Conservation (phyloP, 2,329 filamentous ascomycete genomes). For the Tympanopsis confertula region DNA sequence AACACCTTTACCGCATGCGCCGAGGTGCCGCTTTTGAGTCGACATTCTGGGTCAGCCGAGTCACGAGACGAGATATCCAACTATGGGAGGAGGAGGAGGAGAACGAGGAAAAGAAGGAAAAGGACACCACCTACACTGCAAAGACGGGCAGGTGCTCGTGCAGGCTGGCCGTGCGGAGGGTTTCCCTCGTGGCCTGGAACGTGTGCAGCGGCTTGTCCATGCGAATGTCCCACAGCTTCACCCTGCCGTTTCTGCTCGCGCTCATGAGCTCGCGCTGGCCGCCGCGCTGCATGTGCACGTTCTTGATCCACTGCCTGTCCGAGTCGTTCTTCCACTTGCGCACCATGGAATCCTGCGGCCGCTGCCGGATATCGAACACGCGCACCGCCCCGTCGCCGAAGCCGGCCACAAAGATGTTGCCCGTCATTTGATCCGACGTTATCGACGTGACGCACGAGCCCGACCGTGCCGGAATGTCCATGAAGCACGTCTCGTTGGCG, state of each 20-base stretch:
- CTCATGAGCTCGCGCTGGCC: conserved; percentile 84
- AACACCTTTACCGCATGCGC: conserved; percentile 82
- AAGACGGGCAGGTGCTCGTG: conserved; percentile 97
- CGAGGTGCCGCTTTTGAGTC: conserved; percentile 61
- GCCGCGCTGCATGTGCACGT: conserved; percentile 91
- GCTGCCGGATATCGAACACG: conserved; percentile 80
- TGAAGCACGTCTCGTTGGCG: conserved; percentile 83
- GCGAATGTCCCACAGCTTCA: conserved; percentile 91
- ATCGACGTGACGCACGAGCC: conserved; percentile 94
- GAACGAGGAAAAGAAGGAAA: conserved; percentile 1
- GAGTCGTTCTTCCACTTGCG: conserved; percentile 90
- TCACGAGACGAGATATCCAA: conserved; percentile 14
- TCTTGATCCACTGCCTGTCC: conserved; percentile 82
- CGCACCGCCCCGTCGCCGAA: conserved; percentile 92
- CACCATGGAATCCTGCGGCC: conserved; percentile 82
- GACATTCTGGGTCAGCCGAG: conserved; percentile 9
- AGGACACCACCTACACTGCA: conserved; percentile 61
- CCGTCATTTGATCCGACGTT: conserved; percentile 95
- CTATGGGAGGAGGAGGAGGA: conserved; percentile 1
- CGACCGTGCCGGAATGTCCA: conserved; percentile 87
- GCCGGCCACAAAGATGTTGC: conserved; percentile 88
- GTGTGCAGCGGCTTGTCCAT: conserved; percentile 68
- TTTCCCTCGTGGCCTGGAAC: conserved; percentile 65
- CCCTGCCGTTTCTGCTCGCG: conserved; percentile 82
- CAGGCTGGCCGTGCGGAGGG: conserved; percentile 74